phyloP scores from a whole-genome alignment of 2,329 filamentous ascomycete genomes.

The Monilinia aucupariae region DNA sequence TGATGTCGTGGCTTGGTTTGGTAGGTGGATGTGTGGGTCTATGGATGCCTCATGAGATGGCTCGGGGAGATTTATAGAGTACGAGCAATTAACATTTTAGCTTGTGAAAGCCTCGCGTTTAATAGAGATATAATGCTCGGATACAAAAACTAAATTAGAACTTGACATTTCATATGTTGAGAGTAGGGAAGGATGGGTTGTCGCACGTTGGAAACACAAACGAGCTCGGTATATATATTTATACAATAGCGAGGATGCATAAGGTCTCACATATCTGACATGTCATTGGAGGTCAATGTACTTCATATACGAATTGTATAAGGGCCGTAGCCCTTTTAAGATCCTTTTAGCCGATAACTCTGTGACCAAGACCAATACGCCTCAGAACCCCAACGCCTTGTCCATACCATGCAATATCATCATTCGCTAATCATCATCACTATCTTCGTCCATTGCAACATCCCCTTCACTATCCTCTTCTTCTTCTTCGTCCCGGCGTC shows the following conservation, averaged over 20 bases:
- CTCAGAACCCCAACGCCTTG: conserved; percentile 28
- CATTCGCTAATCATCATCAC: conserved; percentile 31
- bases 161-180: not conserved
- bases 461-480: conserved; percentile 72
- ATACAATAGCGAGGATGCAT: not conserved
- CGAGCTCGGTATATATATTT: not conserved
- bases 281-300: conserved; percentile 12
- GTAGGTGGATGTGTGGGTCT: conserved; percentile 76
- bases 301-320: conserved; percentile 4
- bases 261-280: conserved; percentile 18
- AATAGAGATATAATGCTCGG: not conserved
- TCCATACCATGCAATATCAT: conserved; percentile 22
- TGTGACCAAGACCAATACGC: conserved; percentile 12
- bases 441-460: conserved; percentile 49
- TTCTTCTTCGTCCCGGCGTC: conserved; percentile 57
- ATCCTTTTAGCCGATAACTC: conserved; percentile 1
- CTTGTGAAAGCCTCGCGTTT: not conserved
- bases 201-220: not conserved
- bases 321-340: conserved; percentile 2
- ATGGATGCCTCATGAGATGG: conserved; percentile 68
- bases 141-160: not conserved
- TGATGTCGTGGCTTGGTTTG: conserved; percentile 85
- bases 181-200: not conserved
- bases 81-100: not conserved
- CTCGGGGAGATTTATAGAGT: not conserved